Base-by-base conservation (phyloP, 2,329 filamentous ascomycete species). In the Epicoccum nigrum region DNA sequence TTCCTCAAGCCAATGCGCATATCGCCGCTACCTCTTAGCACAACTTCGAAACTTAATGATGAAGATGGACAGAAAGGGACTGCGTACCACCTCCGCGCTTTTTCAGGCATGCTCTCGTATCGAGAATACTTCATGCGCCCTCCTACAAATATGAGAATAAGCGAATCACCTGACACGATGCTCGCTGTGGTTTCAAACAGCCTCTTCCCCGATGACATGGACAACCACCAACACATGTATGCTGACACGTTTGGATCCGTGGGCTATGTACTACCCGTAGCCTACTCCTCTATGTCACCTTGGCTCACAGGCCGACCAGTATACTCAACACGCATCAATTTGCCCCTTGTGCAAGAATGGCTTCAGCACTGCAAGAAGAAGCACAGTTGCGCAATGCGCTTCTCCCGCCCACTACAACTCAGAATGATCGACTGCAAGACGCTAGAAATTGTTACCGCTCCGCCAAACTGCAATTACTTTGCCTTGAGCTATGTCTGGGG, bases 401-500 rank as follows among this genome's bases (percentile, higher is more conserved):
- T 41, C 27, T 41, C 38, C 4, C 38, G 38, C 16, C 25, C 38
- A 20, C 25, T 20, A 9, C 38, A 41, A 9, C 25, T 41, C 11
- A 17, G 38, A 7, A 41, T 41, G 25, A 41, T 41, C 25, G 38
- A 41, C 38, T 41, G 38, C 38, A 41, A 41, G 38, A 41, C 38
- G 4, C 38, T 41, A 15, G 25, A 41, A 20, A 41, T 41, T 16
- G 38, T 30, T 3, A 28, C 28, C 38, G 38, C 38, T 2, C 38
- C 38, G 17, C 27, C 38, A 30, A 30, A 41, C 17, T 41, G 38
- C 12, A 41, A 41, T 15, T 41, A 41, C 38, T 41, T 41, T 31
- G 25, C 38, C 15, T 13, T 42, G n/a, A 42, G 39, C 39, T 42
- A 42, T n/a, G 39, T 42, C n/a, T 42, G 39, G 39, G 39, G 39